Evolutionary conservation across 768 basidiomycete species (phyloP).

Genomic region (Kwoniella europaea): DNA sequence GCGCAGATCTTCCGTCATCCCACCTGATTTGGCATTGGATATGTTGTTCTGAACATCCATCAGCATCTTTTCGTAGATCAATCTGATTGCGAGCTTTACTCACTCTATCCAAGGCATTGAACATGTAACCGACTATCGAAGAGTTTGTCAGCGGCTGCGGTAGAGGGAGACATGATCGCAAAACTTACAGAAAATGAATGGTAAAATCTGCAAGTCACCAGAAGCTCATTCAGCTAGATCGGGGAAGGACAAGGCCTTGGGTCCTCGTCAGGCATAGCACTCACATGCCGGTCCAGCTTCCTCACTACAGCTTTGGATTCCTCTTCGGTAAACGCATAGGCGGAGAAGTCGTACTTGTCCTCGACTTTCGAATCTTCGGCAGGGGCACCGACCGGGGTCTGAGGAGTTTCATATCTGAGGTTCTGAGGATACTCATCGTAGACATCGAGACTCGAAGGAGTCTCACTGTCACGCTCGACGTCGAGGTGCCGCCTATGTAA

Average conservation of each 20-base stretch:
- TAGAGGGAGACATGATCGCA: too few species aligned
- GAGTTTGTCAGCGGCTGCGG: too few species aligned
- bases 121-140: slow-evolving; percentile 17
- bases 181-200: slow-evolving; percentile 22
- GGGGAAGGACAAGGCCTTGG: not conserved
- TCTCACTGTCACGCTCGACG: too few species aligned
- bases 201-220: slow-evolving; percentile 10
- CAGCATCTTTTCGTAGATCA: not conserved
- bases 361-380: slow-evolving; percentile 16
- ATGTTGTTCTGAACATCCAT: slow-evolving; percentile 15
- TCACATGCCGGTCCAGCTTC: slow-evolving; percentile 26
- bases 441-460: not conserved
- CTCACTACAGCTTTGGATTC: slow-evolving; percentile 20
- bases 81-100: slow-evolving; percentile 1
- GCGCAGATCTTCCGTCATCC: slow-evolving; percentile 36
- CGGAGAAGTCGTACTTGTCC: slow-evolving; percentile 19
- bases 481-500: too few species aligned
- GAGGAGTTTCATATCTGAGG: not conserved
- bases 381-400: not conserved
- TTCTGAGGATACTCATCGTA: not conserved
- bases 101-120: slow-evolving; percentile 48
- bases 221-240: not conserved
- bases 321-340: slow-evolving; percentile 27
- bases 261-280: not conserved
- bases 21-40: slow-evolving; percentile 37